Evolutionary conservation across 108 stramenopile genomes (phyloP), one percentile per base, ranked within the genome.

Genomic region (Aurantiochytrium sp.): DNA sequence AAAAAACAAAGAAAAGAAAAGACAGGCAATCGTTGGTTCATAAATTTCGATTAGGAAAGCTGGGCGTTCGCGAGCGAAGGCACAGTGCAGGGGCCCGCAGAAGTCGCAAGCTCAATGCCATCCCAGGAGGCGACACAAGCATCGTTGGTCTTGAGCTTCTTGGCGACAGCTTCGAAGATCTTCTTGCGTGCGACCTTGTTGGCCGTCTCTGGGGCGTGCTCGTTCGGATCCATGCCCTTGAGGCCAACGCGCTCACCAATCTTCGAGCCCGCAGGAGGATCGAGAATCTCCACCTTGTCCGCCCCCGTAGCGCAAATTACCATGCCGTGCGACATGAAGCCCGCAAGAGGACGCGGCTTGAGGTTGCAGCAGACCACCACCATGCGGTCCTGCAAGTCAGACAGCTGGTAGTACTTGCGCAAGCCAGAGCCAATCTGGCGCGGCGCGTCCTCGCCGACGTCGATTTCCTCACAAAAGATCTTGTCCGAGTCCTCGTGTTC

Each of bases 181-280:
- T 99, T 99, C 91, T 99, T 98, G 96, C 98, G 98, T 60, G 96
- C 95, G 21, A 99, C 94, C 89, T 97, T 97, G 5, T 98, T 90
- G 8, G 94, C 94, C 4, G 95, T 90, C 21, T 91, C 92, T 3
- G 98, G 97, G 88, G 94, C 89, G 28, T 53, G 28, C 76, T 83
- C 49, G 76, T 83, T 83, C 49, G 76, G 49, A 23, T 83, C 76
- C 2, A 18, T 6, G 51, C 76, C 76, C 51, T 83, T 53, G 23
- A 83, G 76, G 88, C 88, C 88, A 88, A 97, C 92, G 35, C 96
- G 93, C 59, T 96, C 96, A 49, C 97, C 97, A 64, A 95, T 91
- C 55, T 90, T 90, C 60, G 96, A 93, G 71, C 93, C 94, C 59
- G 91, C 92, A 6, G 97, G 95, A 5, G 97, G 97, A 6, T 94